A percentile compares a stretch with the other conserved stretches of the same genome.
phyloP scores from a whole-genome alignment of 1,139 yeast genomes.

The Candida tetrigidarum region DNA sequence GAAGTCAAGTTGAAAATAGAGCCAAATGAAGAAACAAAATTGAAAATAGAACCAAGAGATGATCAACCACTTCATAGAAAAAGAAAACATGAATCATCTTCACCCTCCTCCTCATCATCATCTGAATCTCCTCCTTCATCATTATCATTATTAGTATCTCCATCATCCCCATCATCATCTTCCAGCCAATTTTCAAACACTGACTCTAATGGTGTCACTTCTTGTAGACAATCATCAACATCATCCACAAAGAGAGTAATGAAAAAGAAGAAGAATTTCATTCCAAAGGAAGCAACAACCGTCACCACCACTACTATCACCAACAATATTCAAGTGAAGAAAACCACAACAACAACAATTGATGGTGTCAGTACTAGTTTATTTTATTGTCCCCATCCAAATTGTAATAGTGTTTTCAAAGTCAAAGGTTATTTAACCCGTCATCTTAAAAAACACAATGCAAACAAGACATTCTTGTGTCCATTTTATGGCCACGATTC shows the following conservation, averaged over 20 bases:
- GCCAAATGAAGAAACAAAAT: not conserved
- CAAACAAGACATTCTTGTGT: slow-evolving; percentile 55
- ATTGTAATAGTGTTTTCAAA: slow-evolving; percentile 52
- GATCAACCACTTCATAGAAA: slow-evolving; percentile 7
- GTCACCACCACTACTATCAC: slow-evolving; percentile 18
- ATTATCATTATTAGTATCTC: not conserved
- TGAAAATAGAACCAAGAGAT: not conserved
- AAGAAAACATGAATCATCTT: slow-evolving; percentile 13
- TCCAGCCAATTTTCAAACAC: slow-evolving; percentile 7
- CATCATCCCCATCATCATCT: slow-evolving; percentile 7
- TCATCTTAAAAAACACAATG: slow-evolving; percentile 56
- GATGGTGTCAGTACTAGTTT: slow-evolving; percentile 16
- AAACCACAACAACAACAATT: slow-evolving; percentile 16
- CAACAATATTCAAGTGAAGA: slow-evolving; percentile 18
- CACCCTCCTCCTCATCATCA: no score
- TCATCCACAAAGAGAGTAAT: slow-evolving; percentile 4
- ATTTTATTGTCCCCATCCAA: slow-evolving; percentile 32
- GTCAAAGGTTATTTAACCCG: slow-evolving; percentile 62
- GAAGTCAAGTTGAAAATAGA: not conserved
- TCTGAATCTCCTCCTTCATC: not conserved
- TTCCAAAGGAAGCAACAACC: slow-evolving; percentile 6
- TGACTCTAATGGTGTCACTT: no score
- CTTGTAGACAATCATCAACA: no score
- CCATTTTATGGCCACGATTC: slow-evolving; percentile 54
- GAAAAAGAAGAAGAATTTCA: slow-evolving; percentile 2